Base-by-base conservation (phyloP, 202 grass and related monocot species). In the Carex arenaria region DNA sequence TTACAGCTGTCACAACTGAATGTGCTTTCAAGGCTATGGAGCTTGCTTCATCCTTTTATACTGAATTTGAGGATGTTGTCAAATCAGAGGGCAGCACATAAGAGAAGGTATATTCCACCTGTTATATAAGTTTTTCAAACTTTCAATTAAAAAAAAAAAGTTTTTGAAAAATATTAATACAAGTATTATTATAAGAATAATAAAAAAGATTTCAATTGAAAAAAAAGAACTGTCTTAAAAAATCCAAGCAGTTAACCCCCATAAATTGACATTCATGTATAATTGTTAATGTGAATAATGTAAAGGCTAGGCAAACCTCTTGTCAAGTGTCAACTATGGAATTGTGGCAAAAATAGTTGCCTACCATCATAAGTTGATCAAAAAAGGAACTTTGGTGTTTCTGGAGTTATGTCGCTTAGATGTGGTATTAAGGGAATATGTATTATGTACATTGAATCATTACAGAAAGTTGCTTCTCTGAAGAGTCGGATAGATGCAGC, bases 1-100 rank as follows among this genome's bases (percentile, higher is more conserved):
- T 98, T 79, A 95, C 91, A 43, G 96, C 96, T 80, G 96, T 98
- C 43, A 98, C 96, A 75, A 87, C 96, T 64, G 87, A 86, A 34
- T 92, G 78, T 90, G 96, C 96, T 68, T 85, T 71, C 26, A 80
- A 95, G 32, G 89, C 96, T 86, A 84, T 90, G 62, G 81, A 87
- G 63, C 78, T 95, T 68, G 96, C 93, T 83, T 86, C 87, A 42
- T 92, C 87, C 70, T 85, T 98, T 82, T 84, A 85, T 85, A 32
- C 66, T 92, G 91, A 93, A 57, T 89, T 98, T 20, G 81, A 49
- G 80, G 89, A 88, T 86, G 70, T 88, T 84, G 84, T 81, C 83
- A 93, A 92, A 79, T 85, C 77, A 64, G 91, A 93, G 7, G 88
- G 85, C 79, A 87, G 83, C n/a, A 76, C 87, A 62, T 81, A 93